Evolutionary conservation across 2,329 filamentous ascomycete genomes (phyloP), one percentile per base, ranked within the genome.

Genomic region (Epichloe coenophiala): DNA sequence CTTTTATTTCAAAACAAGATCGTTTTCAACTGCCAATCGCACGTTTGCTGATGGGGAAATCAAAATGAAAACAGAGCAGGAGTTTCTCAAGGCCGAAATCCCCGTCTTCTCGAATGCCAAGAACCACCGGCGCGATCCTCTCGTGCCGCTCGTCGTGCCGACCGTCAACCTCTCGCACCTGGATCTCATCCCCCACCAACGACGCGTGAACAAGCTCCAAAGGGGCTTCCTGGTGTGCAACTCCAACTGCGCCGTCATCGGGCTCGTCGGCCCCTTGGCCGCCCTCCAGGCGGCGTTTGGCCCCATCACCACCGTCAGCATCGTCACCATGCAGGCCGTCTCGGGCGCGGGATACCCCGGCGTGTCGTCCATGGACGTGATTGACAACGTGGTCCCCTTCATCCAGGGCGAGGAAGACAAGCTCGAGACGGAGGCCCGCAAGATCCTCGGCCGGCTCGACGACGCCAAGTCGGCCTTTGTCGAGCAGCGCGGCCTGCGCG

Each of bases 91-190:
- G 64, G 84, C 88, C 54, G 83, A 95, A 63, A 81, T 96, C 48
- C 82, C 88, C 61, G 86, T 96, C 65, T 97, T 98, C 74, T 95
- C 89, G 61, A 98, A 97, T 68, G 90, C 93, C 48, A 96, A 96
- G 71, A 97, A 96, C 78, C 88, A 95, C 77, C 86, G 93, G 60
- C 84, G 84, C 65, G 84, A 95, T 65, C 88, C 89, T 19, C 75
- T 91, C 46, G 89, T 96, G 2, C 93, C 93, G 11, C 82, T 97
- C 62, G 86, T 97, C 56, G 90, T 97, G 8, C 93, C 93, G 1
- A 95, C 89, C 19, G 90, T 97, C 67, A 97, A 97, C 73, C 81
- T 95, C 12, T 70, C 80, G 42, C 91, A 97, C 69, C 78, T 96
- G 60, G 80, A 85, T 63, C 77, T 96, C 54, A 91, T 97, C 64